Conservation (phyloP, 768 basidiomycete genomes). For the Lactarius hengduanensis region DNA sequence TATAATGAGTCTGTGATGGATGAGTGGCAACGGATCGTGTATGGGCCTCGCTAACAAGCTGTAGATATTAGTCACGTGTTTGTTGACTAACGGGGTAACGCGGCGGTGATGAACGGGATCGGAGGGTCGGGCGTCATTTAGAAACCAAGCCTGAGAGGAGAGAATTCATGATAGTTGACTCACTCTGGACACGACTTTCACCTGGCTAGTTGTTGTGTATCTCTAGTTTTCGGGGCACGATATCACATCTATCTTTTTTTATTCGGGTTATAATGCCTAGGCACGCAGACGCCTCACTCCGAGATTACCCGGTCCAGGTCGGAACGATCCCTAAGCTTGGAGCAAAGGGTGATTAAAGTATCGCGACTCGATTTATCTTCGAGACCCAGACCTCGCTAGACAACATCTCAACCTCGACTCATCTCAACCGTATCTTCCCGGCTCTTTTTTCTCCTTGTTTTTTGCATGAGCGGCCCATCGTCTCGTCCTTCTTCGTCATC, state of each 20-base stretch:
- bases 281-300: slow-evolving; percentile 8
- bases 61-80: not conserved
- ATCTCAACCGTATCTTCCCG: not conserved
- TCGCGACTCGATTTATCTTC: not conserved
- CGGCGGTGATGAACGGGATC: not conserved
- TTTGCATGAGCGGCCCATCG: not conserved
- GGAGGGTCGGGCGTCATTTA: not conserved
- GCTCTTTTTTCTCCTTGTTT: not conserved
- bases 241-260: not conserved
- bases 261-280: not conserved
- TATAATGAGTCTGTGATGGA: too few species aligned
- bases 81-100: not conserved
- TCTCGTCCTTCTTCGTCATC: not conserved
- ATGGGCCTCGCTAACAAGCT: too few species aligned
- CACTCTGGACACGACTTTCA: not conserved
- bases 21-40: too few species aligned
- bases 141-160: not conserved
- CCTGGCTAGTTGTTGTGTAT: not conserved
- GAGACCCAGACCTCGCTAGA: not conserved
- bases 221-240: not conserved
- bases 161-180: not conserved
- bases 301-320: slow-evolving; percentile 18
- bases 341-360: not conserved
- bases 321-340: slow-evolving; percentile 3
- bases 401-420: not conserved